Evolutionary conservation across 129 eudicot genomes (phyloP).

Genomic region (Oenanthe sinensis): DNA sequence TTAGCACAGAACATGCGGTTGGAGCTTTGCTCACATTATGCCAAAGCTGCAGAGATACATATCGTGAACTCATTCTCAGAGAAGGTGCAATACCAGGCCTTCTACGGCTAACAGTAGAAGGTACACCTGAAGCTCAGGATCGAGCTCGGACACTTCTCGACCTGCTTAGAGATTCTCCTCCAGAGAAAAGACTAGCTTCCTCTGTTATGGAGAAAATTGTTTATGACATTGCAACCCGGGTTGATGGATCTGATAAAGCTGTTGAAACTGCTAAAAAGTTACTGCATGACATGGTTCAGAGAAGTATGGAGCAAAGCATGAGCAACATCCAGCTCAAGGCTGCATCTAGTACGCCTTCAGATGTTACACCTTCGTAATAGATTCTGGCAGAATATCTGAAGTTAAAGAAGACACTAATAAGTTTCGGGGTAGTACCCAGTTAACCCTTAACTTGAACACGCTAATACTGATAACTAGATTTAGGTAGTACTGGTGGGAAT

Average conservation of each 20-base stretch:
- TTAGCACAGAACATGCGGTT: slow-evolving; percentile 65
- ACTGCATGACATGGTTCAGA: slow-evolving; percentile 55
- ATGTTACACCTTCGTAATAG: slow-evolving; percentile 12
- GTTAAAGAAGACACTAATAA: slow-evolving; percentile 9
- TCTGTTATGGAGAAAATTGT: slow-evolving; percentile 47
- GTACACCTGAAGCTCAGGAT: slow-evolving; percentile 49
- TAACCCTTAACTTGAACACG: slow-evolving; percentile 3
- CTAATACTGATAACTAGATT: slow-evolving; percentile 16
- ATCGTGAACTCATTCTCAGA: slow-evolving; percentile 60
- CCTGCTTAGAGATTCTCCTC: slow-evolving; percentile 47
- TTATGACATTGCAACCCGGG: slow-evolving; percentile 44
- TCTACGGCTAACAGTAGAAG: slow-evolving; percentile 55
- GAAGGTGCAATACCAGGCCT: slow-evolving; percentile 94
- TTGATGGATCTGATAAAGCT: slow-evolving; percentile 45
- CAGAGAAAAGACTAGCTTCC: slow-evolving; percentile 31
- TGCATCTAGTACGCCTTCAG: slow-evolving; percentile 28
- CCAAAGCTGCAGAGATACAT: slow-evolving; percentile 47
- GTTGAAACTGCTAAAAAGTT: slow-evolving; percentile 55
- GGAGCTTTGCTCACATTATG: slow-evolving; percentile 57
- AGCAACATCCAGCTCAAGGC: slow-evolving; percentile 29
- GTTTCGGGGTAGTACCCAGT: background rate
- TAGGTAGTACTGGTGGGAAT: slow-evolving; percentile 12
- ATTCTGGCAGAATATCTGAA: background rate
- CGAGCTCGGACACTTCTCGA: slow-evolving; percentile 56
- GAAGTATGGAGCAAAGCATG: slow-evolving; percentile 46